These are phyloP conservation scores for Daldinia sp. DNA, from an alignment of 2,329 filamentous ascomycete species.

Conservation along the genomic window DNA sequence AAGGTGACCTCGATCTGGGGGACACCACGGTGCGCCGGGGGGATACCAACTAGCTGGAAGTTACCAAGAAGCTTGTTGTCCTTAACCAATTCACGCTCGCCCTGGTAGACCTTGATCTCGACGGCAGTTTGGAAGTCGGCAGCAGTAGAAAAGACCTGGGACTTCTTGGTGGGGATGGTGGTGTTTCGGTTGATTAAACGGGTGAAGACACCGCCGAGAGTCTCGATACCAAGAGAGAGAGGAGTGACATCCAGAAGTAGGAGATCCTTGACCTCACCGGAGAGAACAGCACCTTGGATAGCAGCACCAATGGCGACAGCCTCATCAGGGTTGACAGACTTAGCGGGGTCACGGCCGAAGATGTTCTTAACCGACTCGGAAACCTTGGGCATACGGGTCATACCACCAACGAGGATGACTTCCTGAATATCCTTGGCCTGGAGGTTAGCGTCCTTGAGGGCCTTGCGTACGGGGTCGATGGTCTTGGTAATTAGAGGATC, in stretches of 20 bases:
- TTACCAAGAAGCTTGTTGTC: slow-evolving; percentile 99
- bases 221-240: slow-evolving; percentile 97
- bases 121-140: slow-evolving; percentile 98
- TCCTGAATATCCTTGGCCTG: slow-evolving; percentile 95
- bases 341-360: slow-evolving; percentile 95
- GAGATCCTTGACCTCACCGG: slow-evolving; percentile 95
- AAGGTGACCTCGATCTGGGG: slow-evolving; percentile 98
- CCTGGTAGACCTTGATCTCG: slow-evolving; percentile 99
- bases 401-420: slow-evolving; percentile 97
- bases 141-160: slow-evolving; percentile 95
- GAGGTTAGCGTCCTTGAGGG: slow-evolving; percentile 92
- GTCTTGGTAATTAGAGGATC: slow-evolving; percentile 88
- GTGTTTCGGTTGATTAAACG: slow-evolving; percentile 99
- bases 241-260: slow-evolving; percentile 95
- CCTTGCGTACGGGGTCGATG: slow-evolving; percentile 93
- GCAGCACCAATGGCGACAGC: slow-evolving; percentile 97
- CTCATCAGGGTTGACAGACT: slow-evolving; percentile 98
- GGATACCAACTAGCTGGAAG: slow-evolving; percentile 99
- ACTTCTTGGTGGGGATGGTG: slow-evolving; percentile 99
- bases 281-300: slow-evolving; percentile 95
- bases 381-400: slow-evolving; percentile 99
- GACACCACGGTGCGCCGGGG: slow-evolving; percentile 93
- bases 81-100: slow-evolving; percentile 97
- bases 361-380: slow-evolving; percentile 94
- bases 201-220: slow-evolving; percentile 96